Evolutionary conservation across 78 protist species (phyloP), one percentile per base, ranked within the genome.

Genomic region (Dictyostelium intermedium): DNA sequence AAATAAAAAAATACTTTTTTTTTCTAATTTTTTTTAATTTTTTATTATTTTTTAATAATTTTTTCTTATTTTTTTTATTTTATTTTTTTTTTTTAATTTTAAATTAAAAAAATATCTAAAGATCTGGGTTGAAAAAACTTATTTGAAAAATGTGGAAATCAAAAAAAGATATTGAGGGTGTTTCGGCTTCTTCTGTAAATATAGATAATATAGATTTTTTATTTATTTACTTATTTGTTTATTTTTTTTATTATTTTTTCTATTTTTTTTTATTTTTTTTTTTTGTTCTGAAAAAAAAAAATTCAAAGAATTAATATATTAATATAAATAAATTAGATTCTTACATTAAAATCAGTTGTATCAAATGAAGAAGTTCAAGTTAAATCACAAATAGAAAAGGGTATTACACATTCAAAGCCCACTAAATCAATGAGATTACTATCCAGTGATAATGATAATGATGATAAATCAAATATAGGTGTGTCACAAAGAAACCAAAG

Each of bases 161-260:
- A 47, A 80, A 89, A 34, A 78, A 47, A 34, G 86, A 78, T 6
- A 89, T 89, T 45, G 93, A 89, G 69, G 93, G 93, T 78, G 93
- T 89, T 34, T 89, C 93, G 30, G 35, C 32, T 23, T 79, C 93
- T 20, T 61, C 85, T 41, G 93, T 89, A 66, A 25, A 80, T 87
- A 34, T 61, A 4, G n/a, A n/a, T n/a, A n/a, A n/a, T n/a, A n/a
- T n/a, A n/a, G n/a, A n/a, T n/a, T n/a, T n/a, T n/a, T n/a, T n/a
- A n/a, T n/a, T n/a, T n/a, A n/a, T n/a, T n/a, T n/a, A n/a, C n/a
- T n/a, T 9, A 0, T 6, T 7, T 20, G 8, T 32, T 18, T 72
- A 23, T 16, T 72, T 11, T 14, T 10, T 23, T 70, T 3, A 23
- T 34, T 8, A 2, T 39, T 30, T 73, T 34, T 13, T n/a, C 35